Evolutionary conservation across 164 flowering plant genomes (phyloP), one percentile per base, ranked within the genome.

Genomic region (Aristolochia californica): DNA sequence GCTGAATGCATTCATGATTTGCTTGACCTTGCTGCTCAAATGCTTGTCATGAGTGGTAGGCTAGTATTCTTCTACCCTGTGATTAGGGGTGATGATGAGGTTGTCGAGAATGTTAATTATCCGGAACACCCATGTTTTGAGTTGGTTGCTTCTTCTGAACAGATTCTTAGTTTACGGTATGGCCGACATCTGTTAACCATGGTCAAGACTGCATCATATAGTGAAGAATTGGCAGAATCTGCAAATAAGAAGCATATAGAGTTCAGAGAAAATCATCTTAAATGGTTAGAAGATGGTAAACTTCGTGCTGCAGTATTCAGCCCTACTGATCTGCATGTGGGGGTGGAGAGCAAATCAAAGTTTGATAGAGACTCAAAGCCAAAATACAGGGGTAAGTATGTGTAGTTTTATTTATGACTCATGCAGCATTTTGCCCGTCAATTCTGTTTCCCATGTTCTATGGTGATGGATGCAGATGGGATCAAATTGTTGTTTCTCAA

Each of bases 221-320:
- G 75, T 15, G 80, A 80, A 16, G 87, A 87, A 45, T 56, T 89
- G 52, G 88, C 80, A 16, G 78, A 76, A 61, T 64, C 72, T 53
- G 99, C 99, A n/a, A 74, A 60, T 65, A 12, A 70, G 26, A 79
- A 71, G 63, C 97, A 89, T 66, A 34, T 80, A 60, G 91, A 93
- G 34, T 93, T 93, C 73, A 83, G 63, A 67, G 87, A 83, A 68
- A 93, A 93, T 65, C 97, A 93, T 72, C 48, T 85, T 3, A 89
- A 93, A 73, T 93, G 97, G 99, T 61, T 89, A 51, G 97, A 89
- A 73, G 97, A 93, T 48, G 96, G 99, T 48, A 89, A 80, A 62
- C 84, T 93, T 43, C 99, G 84, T 77, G 81, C 99, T 53, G 81
- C 83, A 5, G 87, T 93, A 43, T 87, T 93, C 65, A 79, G 79